Evolutionary conservation across 129 eudicot genomes (phyloP), one percentile per base, ranked within the genome.

Genomic region (Flaveria brownii): DNA sequence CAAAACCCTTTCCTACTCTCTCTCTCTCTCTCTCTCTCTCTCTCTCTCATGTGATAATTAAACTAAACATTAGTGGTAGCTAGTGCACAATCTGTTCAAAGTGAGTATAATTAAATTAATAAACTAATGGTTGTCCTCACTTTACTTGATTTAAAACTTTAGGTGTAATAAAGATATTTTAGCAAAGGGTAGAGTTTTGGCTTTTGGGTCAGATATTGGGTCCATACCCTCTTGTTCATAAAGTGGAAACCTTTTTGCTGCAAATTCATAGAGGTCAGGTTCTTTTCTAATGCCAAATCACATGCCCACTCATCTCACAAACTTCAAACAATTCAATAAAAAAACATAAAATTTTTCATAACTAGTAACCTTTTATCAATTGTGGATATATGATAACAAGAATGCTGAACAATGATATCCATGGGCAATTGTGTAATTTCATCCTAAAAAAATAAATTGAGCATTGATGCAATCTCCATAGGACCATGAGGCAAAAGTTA

Each of bases 221-320:
- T 68, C 78, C 83, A 79, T 72, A 62, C 65, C 72, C 83, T 55
- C 54, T 5, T 77, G 73, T 76, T 52, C 64, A 76, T 52, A 75
- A 75, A 78, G 69, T 59, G 76, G 77, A 65, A 67, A 52, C 82
- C 71, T 70, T 59, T 67, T 59, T 67, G 68, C 77, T 57, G 81
- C 76, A 75, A 76, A 52, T 73, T 70, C 73, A 56, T 14, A 59
- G 76, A 71, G 77, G 73, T 66, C 81, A 68, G 69, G 47, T 46
- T 77, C 80, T 77, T 71, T 68, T 65, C 67, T 56, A 52, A 54
- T 50, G 70, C 83, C 68, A 65, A 33, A 68, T 59, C 79, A 80
- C 84, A 73, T 80, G 84, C 78, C 49, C 73, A 79, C 74, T 62
- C 68, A 70, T 70, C 81, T 76, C 74, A 76, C 78, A 82, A 70